Base-by-base conservation (phyloP, 805 yeast genomes). In the Ogataea nakhonphanomensis region DNA sequence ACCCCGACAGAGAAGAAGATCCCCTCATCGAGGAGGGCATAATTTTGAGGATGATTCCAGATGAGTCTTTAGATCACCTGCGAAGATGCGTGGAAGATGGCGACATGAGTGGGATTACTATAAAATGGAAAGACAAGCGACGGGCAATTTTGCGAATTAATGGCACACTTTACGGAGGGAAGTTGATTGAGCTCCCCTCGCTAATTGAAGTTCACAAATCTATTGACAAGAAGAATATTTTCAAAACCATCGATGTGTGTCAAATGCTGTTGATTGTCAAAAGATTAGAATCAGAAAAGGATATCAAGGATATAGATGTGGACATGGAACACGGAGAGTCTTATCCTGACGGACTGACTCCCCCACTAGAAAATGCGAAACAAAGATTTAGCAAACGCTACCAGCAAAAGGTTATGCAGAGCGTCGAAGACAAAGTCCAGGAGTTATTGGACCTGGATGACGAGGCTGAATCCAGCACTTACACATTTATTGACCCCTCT, bases 1-100 rank as follows among this genome's bases (percentile, higher is more conserved):
- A 95, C 13, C 95, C 96, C 0, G 98, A 91, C 50, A 69, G 87
- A 20, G 99, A 93, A 58, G 96, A 89, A 45, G 97, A 93, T 56
- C 98, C 99, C 1, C 65, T 88, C 45, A 68, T 88, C 7, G 98
- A 93, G 56, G 95, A 87, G 49, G 95, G 93, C 0, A 71, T 93
- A 1, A 70, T 89, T 1, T 60, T 93, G 30, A 71, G 99, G 39
- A 79, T 91, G 65, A 49, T 81, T n/a, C 66, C 69, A 1, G 71
- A 76, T 50, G 87, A 81, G 44, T 82, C 83, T 41, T 62, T 86
- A 26, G 96, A 86, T 41, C 78, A 76, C 45, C 76, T 91, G 8
- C 78, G 83, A 41, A 76, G 78, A 39, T 87, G 93, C 13, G 83
- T 82, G 8, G 95, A 85, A 38, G 60, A 62, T 33, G 88, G 90